Base-by-base conservation (phyloP, 2,329 filamentous ascomycete species). In the Trichoderma sp. region DNA sequence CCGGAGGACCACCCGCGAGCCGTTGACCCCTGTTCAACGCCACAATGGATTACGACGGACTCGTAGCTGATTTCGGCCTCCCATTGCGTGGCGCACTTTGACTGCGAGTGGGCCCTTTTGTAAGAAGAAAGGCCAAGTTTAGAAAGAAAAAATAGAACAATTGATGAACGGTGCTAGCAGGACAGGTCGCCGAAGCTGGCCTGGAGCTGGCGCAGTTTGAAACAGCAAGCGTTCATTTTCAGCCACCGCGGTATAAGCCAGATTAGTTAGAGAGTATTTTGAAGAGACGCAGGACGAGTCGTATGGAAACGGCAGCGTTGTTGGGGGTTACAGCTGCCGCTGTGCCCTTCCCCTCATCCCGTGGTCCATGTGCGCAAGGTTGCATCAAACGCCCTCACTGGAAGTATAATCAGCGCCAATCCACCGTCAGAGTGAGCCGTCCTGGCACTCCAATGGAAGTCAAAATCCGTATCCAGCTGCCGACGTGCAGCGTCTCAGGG, bases 1-100 rank as follows among this genome's bases (percentile, higher is more conserved):
- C 43, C 59, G 64, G 64, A 67, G 19, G 35, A n/a, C 35, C 29
- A 58, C 19, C 56, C 68, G 63, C 57, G 40, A 35, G 47, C 63
- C 64, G 35, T 59, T 35, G 21, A 29, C 19, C 63, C 47, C 19
- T 56, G 63, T 49, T 24, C 47, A 62, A 62, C 68, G 68, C 68
- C 68, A 70, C 68, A 57, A 56, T 68, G 64, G 68, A 70, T 68
- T 35, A 29, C 40, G 35, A 56, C 67, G 68, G 68, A 21, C 56
- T 70, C 62, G 35, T 56, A 58, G 31, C 43, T 56, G 53, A 24
- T 43, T 57, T 31, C 40, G 40, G 59, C 21, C 49, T 33, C 31
- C 37, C 35, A 69, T 69, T 66, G 68, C 60, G 40, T 37, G 68
- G 68, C 61, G 59, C 53, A 24, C 63, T 66, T 40, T 19, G 49